These are phyloP conservation scores for Malus fusca DNA, from an alignment of 306 rosid genomes.

Conservation along the genomic window DNA sequence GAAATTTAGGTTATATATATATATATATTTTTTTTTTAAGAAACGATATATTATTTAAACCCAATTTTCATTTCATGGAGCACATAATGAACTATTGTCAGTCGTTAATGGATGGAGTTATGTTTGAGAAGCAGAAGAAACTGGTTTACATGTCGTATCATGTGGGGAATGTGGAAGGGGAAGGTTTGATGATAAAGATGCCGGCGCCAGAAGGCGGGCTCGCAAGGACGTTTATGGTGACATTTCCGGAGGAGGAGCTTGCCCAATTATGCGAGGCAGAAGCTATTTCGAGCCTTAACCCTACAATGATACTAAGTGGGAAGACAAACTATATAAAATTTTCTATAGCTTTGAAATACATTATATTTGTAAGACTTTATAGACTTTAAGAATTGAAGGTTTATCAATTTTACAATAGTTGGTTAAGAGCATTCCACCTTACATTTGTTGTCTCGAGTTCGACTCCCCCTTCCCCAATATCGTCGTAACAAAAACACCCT, in stretches of 20 bases:
- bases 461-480: no score
- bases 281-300: slow-evolving; percentile 34
- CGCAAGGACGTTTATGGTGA: slow-evolving; percentile 44
- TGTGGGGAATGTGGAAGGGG: slow-evolving; percentile 43
- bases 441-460: no score
- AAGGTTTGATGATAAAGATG: slow-evolving; percentile 57
- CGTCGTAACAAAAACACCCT: no score
- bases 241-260: slow-evolving; percentile 39
- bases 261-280: slow-evolving; percentile 29
- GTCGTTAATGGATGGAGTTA: slow-evolving; percentile 23
- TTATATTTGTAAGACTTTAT: not conserved
- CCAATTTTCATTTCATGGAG: slow-evolving; percentile 26
- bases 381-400: no score
- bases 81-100: slow-evolving; percentile 16
- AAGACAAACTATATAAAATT: not conserved
- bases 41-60: no score
- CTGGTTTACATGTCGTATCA: slow-evolving; percentile 51
- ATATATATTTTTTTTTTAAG: no score
- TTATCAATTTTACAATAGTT: no score
- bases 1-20: not conserved
- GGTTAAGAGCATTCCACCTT: no score
- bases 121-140: slow-evolving; percentile 22
- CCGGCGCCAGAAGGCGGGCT: slow-evolving; percentile 46
- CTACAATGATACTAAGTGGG: slow-evolving; percentile 20
- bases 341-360: not conserved